A percentile compares a stretch with the other conserved stretches of the same genome.
Conservation (phyloP, 1,284 basidiomycete species). For the Thecaphora frezii region DNA sequence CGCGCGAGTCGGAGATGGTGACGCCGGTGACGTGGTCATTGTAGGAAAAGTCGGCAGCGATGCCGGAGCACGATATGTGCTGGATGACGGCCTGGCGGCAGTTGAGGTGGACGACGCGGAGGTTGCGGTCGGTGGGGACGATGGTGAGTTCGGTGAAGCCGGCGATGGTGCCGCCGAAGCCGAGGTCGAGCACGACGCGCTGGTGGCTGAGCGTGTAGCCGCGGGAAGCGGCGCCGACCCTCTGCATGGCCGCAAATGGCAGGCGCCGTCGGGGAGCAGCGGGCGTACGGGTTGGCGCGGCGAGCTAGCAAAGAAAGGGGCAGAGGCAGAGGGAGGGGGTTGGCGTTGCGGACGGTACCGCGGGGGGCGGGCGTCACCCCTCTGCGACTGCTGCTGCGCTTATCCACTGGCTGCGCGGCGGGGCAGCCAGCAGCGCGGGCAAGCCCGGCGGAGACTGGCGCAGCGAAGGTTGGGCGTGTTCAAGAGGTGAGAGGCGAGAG, state of each 20-base stretch:
- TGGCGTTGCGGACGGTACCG: no score
- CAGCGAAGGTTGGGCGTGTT: no score
- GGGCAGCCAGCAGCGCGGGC: no score
- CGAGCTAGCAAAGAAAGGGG: no score
- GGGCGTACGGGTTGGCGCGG: no score
- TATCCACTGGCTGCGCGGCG: no score
- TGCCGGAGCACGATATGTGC: conserved; percentile 66
- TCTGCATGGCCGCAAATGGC: background rate
- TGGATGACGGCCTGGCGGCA: conserved; percentile 81
- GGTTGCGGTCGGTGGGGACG: conserved; percentile 72
- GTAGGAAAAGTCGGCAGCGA: conserved; percentile 70
- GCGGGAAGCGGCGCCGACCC: conserved; percentile 28
- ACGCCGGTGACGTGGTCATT: conserved; percentile 75
- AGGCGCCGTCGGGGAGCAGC: no score
- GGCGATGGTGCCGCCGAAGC: conserved; percentile 67
- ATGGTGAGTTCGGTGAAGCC: conserved; percentile 84
- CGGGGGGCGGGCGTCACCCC: no score
- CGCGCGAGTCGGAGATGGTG: conserved; percentile 66
- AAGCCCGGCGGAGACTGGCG: no score
- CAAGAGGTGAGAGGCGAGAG: no score
- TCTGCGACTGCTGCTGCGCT: no score
- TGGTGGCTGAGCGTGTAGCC: conserved; percentile 67
- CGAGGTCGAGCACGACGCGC: conserved; percentile 84
- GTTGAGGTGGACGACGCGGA: conserved; percentile 80
- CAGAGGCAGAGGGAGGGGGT: no score